A percentile compares a stretch with the other conserved stretches of the same genome.
Conservation (phyloP, 2,329 filamentous ascomycete species). For the Lasiodiplodia gonubiensis region DNA sequence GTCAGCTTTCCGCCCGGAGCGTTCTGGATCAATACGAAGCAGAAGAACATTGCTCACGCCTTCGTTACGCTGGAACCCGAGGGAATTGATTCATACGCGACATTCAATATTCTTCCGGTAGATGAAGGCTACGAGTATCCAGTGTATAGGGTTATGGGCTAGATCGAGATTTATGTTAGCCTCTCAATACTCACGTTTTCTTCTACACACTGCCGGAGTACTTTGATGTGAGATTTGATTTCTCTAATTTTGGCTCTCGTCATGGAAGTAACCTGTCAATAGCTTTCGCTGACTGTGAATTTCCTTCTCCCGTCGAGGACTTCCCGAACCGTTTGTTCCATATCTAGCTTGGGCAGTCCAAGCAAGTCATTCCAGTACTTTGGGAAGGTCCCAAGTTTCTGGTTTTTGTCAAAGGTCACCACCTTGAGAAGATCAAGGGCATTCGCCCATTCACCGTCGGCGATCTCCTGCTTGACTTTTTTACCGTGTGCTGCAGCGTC, state of each 20-base stretch:
- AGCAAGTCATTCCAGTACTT: background rate
- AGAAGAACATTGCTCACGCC: conserved; percentile 37
- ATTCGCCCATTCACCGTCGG: background rate
- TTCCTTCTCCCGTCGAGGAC: background rate
- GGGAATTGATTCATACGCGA: conserved; percentile 35
- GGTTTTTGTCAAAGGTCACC: background rate
- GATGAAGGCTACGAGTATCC: conserved; percentile 35
- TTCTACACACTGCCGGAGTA: too few species aligned
- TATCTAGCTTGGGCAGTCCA: background rate
- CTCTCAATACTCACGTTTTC: too few species aligned
- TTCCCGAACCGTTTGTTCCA: background rate
- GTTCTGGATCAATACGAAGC: conserved; percentile 35
- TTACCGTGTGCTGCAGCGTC: background rate
- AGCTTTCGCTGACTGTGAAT: too few species aligned
- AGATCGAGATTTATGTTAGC: too few species aligned
- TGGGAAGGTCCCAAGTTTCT: background rate
- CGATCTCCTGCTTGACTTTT: conserved; percentile 30
- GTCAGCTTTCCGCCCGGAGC: conserved; percentile 34
- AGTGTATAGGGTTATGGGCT: background rate
- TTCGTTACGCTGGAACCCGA: conserved; percentile 38
- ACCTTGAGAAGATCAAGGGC: background rate
- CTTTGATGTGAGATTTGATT: too few species aligned
- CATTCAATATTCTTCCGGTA: conserved; percentile 35
- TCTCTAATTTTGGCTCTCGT: too few species aligned
- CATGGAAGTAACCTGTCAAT: too few species aligned